These are phyloP conservation scores for Mycena capillaripes DNA, from an alignment of 768 basidiomycete genomes.

Conservation along the genomic window DNA sequence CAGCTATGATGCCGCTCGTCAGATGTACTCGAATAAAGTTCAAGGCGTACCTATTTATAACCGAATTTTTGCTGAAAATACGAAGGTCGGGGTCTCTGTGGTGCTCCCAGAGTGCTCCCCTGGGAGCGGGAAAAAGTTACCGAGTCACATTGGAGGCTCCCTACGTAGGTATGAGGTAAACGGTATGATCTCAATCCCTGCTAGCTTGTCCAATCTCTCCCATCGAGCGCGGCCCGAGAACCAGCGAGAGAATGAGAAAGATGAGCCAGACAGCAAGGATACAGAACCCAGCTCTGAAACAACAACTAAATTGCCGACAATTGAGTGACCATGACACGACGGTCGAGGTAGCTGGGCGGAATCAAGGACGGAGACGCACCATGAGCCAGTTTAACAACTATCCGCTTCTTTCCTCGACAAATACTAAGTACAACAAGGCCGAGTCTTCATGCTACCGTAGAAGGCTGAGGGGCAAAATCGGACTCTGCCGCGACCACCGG, in stretches of 20 bases:
- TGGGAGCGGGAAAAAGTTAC: slow-evolving; percentile 55
- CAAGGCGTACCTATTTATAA: slow-evolving; percentile 77
- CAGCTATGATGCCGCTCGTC: slow-evolving; percentile 75
- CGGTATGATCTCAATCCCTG: slow-evolving; percentile 97
- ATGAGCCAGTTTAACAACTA: too few relatives aligned
- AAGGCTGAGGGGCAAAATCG: too few relatives aligned
- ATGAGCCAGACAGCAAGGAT: slow-evolving; percentile 65
- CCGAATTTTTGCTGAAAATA: slow-evolving; percentile 76
- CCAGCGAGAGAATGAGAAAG: slow-evolving; percentile 39
- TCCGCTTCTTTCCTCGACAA: too few relatives aligned
- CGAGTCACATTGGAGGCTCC: slow-evolving; percentile 88
- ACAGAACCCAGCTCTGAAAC: too few relatives aligned
- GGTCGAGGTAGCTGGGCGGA: too few relatives aligned
- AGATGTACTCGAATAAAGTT: background rate
- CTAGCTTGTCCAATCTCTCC: slow-evolving; percentile 48
- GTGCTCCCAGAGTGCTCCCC: background rate
- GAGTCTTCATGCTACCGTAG: too few relatives aligned
- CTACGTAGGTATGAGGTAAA: slow-evolving; percentile 97
- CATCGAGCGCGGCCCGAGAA: slow-evolving; percentile 38
- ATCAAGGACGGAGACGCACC: too few relatives aligned
- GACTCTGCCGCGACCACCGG: too few relatives aligned
- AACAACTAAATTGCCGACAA: too few relatives aligned
- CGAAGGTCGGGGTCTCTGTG: slow-evolving; percentile 62
- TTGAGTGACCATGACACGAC: too few relatives aligned
- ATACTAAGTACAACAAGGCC: too few relatives aligned